Evolutionary conservation across 1,284 basidiomycete species (phyloP).

Genomic region (Gymnopus androsaceus): DNA sequence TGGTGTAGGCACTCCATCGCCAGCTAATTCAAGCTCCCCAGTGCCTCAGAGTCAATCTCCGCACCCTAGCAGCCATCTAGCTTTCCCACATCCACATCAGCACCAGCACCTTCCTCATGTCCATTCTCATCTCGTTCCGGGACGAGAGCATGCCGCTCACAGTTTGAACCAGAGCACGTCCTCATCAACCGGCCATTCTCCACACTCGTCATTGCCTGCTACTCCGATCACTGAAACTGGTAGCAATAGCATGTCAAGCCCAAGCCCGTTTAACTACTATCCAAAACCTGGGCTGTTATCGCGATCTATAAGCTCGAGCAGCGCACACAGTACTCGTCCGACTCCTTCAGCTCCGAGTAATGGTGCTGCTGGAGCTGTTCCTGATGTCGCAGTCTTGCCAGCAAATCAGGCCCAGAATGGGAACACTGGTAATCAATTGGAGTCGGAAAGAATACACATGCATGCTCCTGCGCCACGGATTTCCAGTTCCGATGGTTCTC

Average conservation of each 20-base stretch:
- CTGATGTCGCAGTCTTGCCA: neutral
- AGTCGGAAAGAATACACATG: neutral
- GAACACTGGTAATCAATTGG: neutral
- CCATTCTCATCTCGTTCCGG: neutral
- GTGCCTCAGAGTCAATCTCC: neutral
- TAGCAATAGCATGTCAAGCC: too few relatives aligned
- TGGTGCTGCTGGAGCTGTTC: neutral
- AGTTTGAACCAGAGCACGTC: neutral
- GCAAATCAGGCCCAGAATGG: neutral
- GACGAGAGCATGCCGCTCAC: neutral
- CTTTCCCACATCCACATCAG: conserved; percentile 5
- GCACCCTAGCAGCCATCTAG: neutral
- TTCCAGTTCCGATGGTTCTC: neutral
- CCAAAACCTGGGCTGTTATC: conserved; percentile 1
- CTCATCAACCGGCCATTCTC: neutral
- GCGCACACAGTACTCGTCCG: neutral
- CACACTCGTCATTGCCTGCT: neutral
- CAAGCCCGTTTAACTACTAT: conserved; percentile 2
- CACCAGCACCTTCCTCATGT: neutral
- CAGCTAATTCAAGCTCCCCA: neutral
- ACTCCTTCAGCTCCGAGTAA: neutral
- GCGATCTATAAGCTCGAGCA: conserved; percentile 1
- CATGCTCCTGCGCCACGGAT: conserved; percentile 2
- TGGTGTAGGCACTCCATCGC: neutral
- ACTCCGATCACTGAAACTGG: neutral